Evolutionary conservation across 495 filamentous ascomycete species (phyloP), one percentile per base, ranked within the genome.

Genomic region (Neurospora sp.): DNA sequence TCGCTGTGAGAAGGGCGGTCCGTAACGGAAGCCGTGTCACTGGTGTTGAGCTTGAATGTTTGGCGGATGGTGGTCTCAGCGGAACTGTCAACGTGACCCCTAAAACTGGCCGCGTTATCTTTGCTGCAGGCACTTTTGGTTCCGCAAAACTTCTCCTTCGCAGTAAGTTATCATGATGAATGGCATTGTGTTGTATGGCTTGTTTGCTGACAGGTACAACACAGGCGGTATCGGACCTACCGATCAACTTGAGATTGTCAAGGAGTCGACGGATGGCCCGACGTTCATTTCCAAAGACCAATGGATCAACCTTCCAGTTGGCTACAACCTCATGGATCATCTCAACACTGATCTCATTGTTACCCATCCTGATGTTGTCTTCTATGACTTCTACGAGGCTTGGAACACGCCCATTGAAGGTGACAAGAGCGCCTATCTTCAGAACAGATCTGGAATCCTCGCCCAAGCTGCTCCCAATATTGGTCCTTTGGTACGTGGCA

Each of bases 271-370:
- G 34, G 84, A 88, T 71, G 87, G 89, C 13, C 77, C 84, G 19
- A 81, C 78, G 9, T 84, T 89, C 83, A 83, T 87, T 71, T 78
- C 77, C 37, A 78, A 78, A 69, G 77, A 80, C 3, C 74, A 88
- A 13, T 93, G 91, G 91, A 91, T 94, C 77, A 83, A 89, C 71
- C 84, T 92, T n/a, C 91, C 92, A 15, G 91, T 94, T 17, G 92
- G 92, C 24, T 85, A 90, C 75, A 92, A 92, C 76, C 81, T 93
- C 37, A 87, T 90, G 72, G 92, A 94, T 76, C 91, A 94, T 80
- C 86, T 90, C 75, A 91, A 85, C 81, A 93, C 92, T 73, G 87
- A 92, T 75, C 82, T 89, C 11, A 86, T 90, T 71, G 81, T 93
- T 70, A 86, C 84, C 24, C 89, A 92, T 75, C 87, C 88, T 31